Evolutionary conservation across 495 filamentous ascomycete species (phyloP).

Genomic region (Neurospora pannonica): DNA sequence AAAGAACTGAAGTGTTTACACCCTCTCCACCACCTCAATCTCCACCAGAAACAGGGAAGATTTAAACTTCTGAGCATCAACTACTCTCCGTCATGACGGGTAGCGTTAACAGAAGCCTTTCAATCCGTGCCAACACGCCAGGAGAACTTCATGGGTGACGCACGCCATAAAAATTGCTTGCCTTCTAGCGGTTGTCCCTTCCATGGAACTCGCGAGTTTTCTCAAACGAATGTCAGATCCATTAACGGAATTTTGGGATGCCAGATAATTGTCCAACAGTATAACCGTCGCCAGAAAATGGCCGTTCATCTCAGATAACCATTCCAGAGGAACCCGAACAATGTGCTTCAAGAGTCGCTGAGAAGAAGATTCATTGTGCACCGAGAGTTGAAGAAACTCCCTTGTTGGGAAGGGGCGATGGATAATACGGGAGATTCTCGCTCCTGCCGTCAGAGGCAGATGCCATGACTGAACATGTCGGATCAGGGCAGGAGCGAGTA

Average conservation of each 20-base stretch:
- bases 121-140: not conserved
- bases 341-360: not conserved
- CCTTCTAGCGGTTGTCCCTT: not conserved
- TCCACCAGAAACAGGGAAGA: no score
- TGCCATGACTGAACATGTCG: not conserved
- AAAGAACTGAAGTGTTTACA: no score
- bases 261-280: not conserved
- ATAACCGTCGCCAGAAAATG: not conserved
- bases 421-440: not conserved
- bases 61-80: not conserved
- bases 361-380: not conserved
- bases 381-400: not conserved
- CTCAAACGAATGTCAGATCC: not conserved
- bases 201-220: not conserved
- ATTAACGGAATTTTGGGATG: not conserved
- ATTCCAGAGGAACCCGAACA: not conserved
- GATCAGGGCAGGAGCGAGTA: not conserved
- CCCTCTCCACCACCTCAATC: no score
- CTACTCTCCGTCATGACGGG: not conserved
- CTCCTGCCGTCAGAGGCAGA: not conserved
- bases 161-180: no score
- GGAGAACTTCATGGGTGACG: not conserved
- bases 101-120: not conserved
- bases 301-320: not conserved
- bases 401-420: not conserved